These are phyloP conservation scores for Cyberlindnera xishuangbannaensis DNA, from an alignment of 805 yeast genomes.

Conservation along the genomic window DNA sequence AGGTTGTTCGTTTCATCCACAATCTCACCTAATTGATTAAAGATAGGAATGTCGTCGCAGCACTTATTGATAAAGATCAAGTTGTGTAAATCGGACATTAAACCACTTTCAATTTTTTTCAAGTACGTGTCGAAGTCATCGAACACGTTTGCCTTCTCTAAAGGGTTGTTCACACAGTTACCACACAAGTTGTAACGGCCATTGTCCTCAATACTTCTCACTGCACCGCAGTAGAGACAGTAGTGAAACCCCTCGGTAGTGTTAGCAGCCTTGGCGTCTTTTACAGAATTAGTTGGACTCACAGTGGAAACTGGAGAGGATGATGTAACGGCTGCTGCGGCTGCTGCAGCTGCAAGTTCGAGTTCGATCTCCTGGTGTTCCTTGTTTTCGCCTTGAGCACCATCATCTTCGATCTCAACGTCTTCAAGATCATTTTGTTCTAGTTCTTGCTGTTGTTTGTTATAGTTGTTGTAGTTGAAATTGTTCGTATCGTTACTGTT, in stretches of 20 bases:
- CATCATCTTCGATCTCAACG: too few species aligned
- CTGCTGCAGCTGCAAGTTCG: too few species aligned
- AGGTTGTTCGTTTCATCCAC: constrained; percentile 12
- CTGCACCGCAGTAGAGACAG: constrained; percentile 23
- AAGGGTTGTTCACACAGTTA: constrained; percentile 23
- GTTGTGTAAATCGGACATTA: constrained; percentile 15
- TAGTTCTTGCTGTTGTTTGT: too few species aligned
- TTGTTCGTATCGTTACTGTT: constrained; percentile 1
- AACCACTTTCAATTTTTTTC: constrained; percentile 14
- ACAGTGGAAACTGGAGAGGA: too few species aligned
- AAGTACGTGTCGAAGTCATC: constrained; percentile 19
- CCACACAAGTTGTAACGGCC: constrained; percentile 25
- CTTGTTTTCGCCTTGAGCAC: too few species aligned
- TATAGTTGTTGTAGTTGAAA: constrained; percentile 4
- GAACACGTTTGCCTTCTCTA: constrained; percentile 19
- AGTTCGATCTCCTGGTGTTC: constrained; percentile 1
- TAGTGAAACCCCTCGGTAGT: constrained; percentile 5
- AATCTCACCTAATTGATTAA: constrained; percentile 6
- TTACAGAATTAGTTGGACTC: not conserved
- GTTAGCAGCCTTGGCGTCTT: not conserved
- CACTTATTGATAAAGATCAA: constrained; percentile 19
- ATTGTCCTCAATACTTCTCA: constrained; percentile 21
- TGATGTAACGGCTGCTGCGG: too few species aligned
- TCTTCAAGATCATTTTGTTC: too few species aligned
- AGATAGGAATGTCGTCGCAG: constrained; percentile 16